These are phyloP conservation scores for Phlyctochytrium bullatum DNA, from an alignment of 192 early-diverging fungal species.

Conservation along the genomic window DNA sequence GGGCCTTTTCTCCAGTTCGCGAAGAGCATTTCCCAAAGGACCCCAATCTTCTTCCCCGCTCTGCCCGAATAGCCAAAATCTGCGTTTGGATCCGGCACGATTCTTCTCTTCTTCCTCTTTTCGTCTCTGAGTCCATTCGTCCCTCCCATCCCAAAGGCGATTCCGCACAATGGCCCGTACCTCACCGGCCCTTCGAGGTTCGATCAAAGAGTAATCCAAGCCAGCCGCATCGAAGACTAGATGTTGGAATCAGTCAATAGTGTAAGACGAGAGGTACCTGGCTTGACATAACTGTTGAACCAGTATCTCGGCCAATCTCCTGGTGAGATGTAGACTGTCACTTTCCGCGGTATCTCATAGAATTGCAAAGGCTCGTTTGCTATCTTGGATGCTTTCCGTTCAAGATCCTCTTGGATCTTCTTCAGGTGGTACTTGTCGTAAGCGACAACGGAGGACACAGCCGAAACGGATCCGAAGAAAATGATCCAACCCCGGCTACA, in stretches of 20 bases:
- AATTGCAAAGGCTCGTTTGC: constrained; percentile 13
- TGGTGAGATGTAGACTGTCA: constrained; percentile 34
- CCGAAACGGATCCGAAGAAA: constrained; percentile 15
- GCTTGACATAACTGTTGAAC: constrained; percentile 45
- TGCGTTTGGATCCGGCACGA: neutral
- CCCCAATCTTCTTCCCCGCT: constrained; percentile 1
- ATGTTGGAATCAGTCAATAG: neutral
- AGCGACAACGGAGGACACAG: constrained; percentile 3
- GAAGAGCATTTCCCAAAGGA: neutral
- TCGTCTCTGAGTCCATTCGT: constrained; percentile 7
- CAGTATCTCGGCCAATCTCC: constrained; percentile 37
- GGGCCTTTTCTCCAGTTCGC: constrained; percentile 11
- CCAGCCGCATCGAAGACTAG: constrained; percentile 43
- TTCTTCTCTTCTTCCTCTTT: neutral
- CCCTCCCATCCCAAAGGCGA: constrained; percentile 35
- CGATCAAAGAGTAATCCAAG: constrained; percentile 38
- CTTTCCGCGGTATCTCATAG: constrained; percentile 19
- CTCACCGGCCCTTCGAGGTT: constrained; percentile 17
- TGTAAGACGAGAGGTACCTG: constrained; percentile 20
- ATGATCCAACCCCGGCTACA: constrained; percentile 30
- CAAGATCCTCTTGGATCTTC: constrained; percentile 12
- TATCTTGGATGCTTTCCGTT: constrained; percentile 8
- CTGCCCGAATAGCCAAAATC: neutral
- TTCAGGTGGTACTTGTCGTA: constrained; percentile 30
- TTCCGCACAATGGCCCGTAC: constrained; percentile 24